phyloP scores from a whole-genome alignment of 2,329 filamentous ascomycete genomes.

The Penicillium sp. region DNA sequence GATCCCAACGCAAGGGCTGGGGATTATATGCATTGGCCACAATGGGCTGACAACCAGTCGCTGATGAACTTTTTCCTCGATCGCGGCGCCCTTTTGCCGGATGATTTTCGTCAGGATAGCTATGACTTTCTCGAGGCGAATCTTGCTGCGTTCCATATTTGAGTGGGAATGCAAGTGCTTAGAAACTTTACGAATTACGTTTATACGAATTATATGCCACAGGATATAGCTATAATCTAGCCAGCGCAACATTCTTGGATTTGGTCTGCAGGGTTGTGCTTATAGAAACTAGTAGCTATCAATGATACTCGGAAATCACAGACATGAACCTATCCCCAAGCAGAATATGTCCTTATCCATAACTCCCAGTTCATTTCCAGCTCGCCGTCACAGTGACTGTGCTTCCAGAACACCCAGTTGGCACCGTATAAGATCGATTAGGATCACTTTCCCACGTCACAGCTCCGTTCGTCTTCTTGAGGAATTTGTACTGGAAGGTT shows the following conservation, averaged over 20 bases:
- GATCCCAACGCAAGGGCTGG: constrained; percentile 62
- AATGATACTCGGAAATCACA: background rate
- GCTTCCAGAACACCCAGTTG: constrained; percentile 34
- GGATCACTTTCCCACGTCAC: constrained; percentile 62
- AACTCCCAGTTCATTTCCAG: constrained; percentile 33
- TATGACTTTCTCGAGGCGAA: constrained; percentile 42
- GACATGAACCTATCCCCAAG: background rate
- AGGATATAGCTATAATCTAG: constrained; percentile 8
- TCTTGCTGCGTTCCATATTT: constrained; percentile 26
- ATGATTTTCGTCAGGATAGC: constrained; percentile 50
- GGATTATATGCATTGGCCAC: constrained; percentile 51
- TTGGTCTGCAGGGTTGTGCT: background rate
- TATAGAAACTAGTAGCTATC: background rate
- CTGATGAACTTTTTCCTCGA: constrained; percentile 52
- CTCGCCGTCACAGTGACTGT: constrained; percentile 37
- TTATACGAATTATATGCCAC: background rate
- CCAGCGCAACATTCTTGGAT: background rate
- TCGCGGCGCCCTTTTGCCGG: constrained; percentile 40
- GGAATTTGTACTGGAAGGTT: constrained; percentile 66
- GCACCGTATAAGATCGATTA: constrained; percentile 44
- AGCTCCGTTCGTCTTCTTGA: constrained; percentile 54
- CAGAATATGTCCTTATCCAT: no score
- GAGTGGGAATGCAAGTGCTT: background rate
- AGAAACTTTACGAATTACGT: background rate
- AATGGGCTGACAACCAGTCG: constrained; percentile 52